Evolutionary conservation across 495 filamentous ascomycete genomes (phyloP).

Genomic region (Penicillium ucsense): DNA sequence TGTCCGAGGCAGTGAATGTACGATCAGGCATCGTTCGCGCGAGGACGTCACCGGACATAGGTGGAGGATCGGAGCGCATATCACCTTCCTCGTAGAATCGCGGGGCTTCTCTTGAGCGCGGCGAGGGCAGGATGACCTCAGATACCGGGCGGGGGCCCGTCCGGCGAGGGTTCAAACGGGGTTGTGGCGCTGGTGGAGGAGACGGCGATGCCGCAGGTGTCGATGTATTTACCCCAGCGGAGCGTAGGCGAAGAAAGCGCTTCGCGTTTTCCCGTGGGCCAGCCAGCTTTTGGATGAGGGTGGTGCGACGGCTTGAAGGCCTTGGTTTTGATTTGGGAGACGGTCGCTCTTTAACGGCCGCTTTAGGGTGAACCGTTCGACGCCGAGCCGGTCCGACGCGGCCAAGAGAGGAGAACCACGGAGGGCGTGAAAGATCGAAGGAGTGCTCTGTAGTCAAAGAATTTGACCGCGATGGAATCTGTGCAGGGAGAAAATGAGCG

Average conservation of each 20-base stretch:
- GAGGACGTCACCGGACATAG: constrained; percentile 23
- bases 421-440: constrained; percentile 12
- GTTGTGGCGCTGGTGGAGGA: constrained; percentile 12
- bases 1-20: constrained; percentile 14
- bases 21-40: constrained; percentile 18
- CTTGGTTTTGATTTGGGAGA: constrained; percentile 12
- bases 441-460: constrained; percentile 14
- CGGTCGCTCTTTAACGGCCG: constrained; percentile 13
- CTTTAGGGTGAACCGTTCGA: constrained; percentile 10
- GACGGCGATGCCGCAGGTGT: neutral
- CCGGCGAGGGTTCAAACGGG: constrained; percentile 11
- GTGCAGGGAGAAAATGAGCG: constrained; percentile 24
- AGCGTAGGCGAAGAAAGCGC: constrained; percentile 38
- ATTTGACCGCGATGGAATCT: constrained; percentile 18
- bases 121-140: constrained; percentile 31
- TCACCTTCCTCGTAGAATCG: constrained; percentile 6
- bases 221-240: constrained; percentile 17
- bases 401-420: constrained; percentile 18
- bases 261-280: constrained; percentile 41
- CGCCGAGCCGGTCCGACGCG: constrained; percentile 19
- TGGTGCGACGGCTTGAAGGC: constrained; percentile 15
- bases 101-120: constrained; percentile 6
- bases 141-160: constrained; percentile 28
- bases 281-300: constrained; percentile 35
- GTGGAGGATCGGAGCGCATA: constrained; percentile 24